Conservation (phyloP, 2,329 filamentous ascomycete species). For the Paraphaeosphaeria minitans region DNA sequence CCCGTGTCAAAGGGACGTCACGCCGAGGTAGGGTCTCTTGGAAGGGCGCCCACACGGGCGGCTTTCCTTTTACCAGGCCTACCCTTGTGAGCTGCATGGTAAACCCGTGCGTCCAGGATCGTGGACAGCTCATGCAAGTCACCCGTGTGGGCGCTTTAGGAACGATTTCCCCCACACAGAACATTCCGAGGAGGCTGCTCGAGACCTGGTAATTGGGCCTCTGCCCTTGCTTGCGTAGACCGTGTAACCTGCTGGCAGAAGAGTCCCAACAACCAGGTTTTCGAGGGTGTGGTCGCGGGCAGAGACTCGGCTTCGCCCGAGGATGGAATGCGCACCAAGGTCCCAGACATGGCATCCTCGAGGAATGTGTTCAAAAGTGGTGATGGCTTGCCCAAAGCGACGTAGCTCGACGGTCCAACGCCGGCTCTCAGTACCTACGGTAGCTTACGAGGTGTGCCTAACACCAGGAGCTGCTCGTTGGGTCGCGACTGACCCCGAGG, state of each 20-base stretch:
- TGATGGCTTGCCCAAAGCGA: slow-evolving; percentile 7
- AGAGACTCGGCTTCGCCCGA: slow-evolving; percentile 33
- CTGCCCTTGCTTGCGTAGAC: slow-evolving; percentile 36
- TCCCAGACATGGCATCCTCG: neutral
- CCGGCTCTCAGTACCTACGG: neutral
- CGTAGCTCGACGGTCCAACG: neutral
- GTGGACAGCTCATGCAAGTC: slow-evolving; percentile 34
- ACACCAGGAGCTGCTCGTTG: neutral
- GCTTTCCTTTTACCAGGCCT: neutral
- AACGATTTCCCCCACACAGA: slow-evolving; percentile 33
- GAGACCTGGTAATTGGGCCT: slow-evolving; percentile 37
- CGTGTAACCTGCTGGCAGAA: slow-evolving; percentile 30
- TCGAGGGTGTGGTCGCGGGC: slow-evolving; percentile 29
- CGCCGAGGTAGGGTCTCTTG: slow-evolving; percentile 3
- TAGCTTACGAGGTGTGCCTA: neutral
- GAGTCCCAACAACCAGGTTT: slow-evolving; percentile 40
- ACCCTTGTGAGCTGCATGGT: slow-evolving; percentile 13
- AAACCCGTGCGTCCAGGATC: slow-evolving; percentile 17
- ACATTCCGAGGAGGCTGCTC: slow-evolving; percentile 33
- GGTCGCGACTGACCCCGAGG: slow-evolving; percentile 1
- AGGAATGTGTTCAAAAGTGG: slow-evolving; percentile 4
- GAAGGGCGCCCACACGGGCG: neutral
- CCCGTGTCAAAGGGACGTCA: slow-evolving; percentile 4
- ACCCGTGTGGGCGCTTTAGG: slow-evolving; percentile 33
- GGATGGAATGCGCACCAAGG: slow-evolving; percentile 21